These are phyloP conservation scores for Apiotrichum montevideense DNA, from an alignment of 1,284 basidiomycete species.

Conservation along the genomic window DNA sequence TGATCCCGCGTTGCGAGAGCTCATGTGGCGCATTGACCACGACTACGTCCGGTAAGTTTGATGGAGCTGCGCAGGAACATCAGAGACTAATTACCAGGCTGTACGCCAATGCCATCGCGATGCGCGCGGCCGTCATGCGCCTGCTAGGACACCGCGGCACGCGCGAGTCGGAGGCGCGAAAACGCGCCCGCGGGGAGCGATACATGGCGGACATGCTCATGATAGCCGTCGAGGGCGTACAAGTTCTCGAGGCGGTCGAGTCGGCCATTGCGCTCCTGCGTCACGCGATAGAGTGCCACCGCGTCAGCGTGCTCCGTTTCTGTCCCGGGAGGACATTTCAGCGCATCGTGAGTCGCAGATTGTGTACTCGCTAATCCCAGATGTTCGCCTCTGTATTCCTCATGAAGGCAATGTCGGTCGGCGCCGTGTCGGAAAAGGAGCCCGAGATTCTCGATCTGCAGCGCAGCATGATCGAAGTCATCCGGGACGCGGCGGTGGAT, in stretches of 20 bases:
- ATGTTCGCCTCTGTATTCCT: constrained; percentile 5
- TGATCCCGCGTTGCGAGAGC: background rate
- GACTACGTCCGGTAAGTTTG: constrained; percentile 17
- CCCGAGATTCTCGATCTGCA: constrained; percentile 1
- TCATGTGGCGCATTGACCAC: constrained; percentile 17
- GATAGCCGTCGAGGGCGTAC: background rate
- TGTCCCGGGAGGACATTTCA: constrained; percentile 2
- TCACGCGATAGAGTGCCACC: background rate
- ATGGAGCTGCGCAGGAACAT: no score
- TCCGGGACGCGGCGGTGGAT: constrained; percentile 1
- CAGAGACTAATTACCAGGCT: constrained; percentile 2
- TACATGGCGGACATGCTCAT: background rate
- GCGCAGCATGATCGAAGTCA: background rate
- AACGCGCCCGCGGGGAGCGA: background rate
- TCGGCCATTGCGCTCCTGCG: background rate
- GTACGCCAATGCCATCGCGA: constrained; percentile 19
- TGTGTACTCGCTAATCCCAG: background rate
- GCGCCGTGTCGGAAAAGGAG: background rate
- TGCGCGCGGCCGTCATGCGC: constrained; percentile 11
- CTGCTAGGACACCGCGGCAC: background rate
- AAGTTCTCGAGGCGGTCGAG: background rate
- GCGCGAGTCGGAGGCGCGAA: background rate
- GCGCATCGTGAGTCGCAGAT: background rate
- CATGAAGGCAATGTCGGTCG: constrained; percentile 4
- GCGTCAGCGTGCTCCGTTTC: background rate